These are phyloP conservation scores for Secale cereale DNA, from an alignment of 176 grass and related monocot genomes.

Conservation along the genomic window DNA sequence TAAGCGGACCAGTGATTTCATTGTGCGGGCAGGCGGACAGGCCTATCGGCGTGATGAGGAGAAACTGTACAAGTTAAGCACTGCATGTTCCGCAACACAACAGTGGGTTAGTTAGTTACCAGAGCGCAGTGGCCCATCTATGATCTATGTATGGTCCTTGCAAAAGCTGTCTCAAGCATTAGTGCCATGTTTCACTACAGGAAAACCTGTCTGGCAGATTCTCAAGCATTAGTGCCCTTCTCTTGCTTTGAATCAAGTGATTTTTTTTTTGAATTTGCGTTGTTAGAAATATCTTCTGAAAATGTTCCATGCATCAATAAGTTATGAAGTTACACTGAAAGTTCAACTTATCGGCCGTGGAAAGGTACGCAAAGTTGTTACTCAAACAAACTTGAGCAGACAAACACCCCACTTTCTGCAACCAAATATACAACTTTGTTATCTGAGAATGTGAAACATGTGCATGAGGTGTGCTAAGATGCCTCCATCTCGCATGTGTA, in stretches of 20 bases:
- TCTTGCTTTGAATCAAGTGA: not conserved
- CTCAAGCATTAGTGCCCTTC: not conserved
- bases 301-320: not conserved
- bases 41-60: not conserved
- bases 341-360: not conserved
- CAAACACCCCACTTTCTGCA: not conserved
- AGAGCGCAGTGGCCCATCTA: not conserved
- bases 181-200: not conserved
- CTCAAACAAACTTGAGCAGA: not conserved
- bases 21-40: not conserved
- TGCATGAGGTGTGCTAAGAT: not conserved
- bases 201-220: not conserved
- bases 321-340: not conserved
- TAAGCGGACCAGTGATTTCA: not conserved
- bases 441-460: not conserved
- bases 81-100: constrained; percentile 14
- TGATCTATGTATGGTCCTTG: not conserved
- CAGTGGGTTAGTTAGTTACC: constrained; percentile 31
- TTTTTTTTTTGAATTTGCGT: not conserved
- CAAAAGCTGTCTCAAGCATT: not conserved
- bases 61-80: not conserved
- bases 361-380: not conserved
- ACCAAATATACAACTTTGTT: not conserved
- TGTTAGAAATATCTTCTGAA: not conserved
- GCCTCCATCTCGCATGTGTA: not conserved